Evolutionary conservation across 2,329 filamentous ascomycete genomes (phyloP).

Genomic region (Calonectria leucothoes): DNA sequence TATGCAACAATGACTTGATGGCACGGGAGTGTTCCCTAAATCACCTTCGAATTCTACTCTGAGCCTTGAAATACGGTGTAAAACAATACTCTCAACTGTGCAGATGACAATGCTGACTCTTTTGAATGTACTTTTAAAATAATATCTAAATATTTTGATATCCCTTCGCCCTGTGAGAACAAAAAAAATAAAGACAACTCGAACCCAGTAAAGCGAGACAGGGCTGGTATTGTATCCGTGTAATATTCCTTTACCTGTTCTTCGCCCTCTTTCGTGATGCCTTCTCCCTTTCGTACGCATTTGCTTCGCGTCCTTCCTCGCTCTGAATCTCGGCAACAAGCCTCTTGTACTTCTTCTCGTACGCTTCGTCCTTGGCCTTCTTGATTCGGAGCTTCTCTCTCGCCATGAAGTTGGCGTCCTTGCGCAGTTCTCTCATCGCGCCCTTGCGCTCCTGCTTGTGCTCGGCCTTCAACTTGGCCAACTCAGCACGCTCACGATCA

Average conservation of each 20-base stretch:
- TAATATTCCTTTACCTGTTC: constrained; percentile 49
- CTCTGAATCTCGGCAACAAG: constrained; percentile 95
- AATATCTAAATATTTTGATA: not conserved
- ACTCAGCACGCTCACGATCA: constrained; percentile 87
- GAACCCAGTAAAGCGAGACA: not conserved
- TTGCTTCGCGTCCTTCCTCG: constrained; percentile 87
- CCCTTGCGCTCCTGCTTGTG: constrained; percentile 97
- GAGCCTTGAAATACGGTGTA: not conserved
- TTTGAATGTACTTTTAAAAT: not conserved
- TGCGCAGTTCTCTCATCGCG: constrained; percentile 91
- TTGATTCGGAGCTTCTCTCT: constrained; percentile 91
- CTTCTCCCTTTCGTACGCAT: constrained; percentile 91
- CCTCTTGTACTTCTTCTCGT: constrained; percentile 95
- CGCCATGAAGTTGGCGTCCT: constrained; percentile 94
- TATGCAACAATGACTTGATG: not conserved
- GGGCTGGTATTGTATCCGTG: constrained; percentile 36
- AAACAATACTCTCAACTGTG: not conserved
- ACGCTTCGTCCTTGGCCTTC: constrained; percentile 91
- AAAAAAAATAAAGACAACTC: not conserved
- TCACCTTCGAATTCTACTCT: not conserved
- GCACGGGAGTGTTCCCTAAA: too few relatives aligned
- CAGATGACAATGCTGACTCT: not conserved
- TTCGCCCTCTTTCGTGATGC: constrained; percentile 76
- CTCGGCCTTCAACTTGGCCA: constrained; percentile 86
- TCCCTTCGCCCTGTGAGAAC: not conserved